Percentiles rank a stretch among this genome's conserved stretches.
These are phyloP conservation scores for Kodamaea leandrae DNA, from an alignment of 805 yeast species.

Conservation along the genomic window DNA sequence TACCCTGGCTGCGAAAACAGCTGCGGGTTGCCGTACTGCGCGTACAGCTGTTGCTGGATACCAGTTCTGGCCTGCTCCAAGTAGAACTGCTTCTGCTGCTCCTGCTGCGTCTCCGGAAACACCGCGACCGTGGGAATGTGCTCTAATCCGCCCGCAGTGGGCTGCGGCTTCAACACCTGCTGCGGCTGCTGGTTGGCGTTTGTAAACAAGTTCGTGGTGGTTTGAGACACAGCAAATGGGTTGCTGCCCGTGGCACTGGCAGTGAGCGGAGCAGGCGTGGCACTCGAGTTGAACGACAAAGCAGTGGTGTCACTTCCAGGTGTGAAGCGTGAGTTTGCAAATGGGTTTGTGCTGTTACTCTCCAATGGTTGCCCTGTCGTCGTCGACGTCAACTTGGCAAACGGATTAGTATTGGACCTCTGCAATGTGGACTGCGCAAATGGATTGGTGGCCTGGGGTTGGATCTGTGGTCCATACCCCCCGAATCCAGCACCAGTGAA, in stretches of 20 bases:
- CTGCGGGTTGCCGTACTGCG: constrained; percentile 13
- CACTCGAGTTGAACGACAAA: constrained; percentile 19
- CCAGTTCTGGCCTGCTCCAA: constrained; percentile 37
- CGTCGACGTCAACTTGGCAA: constrained; percentile 21
- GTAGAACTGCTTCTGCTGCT: constrained; percentile 35
- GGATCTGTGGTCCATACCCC: constrained; percentile 38
- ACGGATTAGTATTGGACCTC: constrained; percentile 38
- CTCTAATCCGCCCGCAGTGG: constrained; percentile 76
- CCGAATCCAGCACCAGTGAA: constrained; percentile 58
- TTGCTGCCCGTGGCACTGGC: constrained; percentile 51
- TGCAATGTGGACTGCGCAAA: constrained; percentile 15
- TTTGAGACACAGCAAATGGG: constrained; percentile 52
- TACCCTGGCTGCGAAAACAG: constrained; percentile 2
- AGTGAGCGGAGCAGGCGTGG: constrained; percentile 24
- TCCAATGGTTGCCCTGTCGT: constrained; percentile 19
- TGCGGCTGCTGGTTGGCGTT: constrained; percentile 21
- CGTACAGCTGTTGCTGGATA: constrained; percentile 26
- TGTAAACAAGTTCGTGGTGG: constrained; percentile 33
- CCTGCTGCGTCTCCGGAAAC: constrained; percentile 61
- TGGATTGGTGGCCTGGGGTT: constrained; percentile 13
- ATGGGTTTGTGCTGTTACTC: constrained; percentile 45
- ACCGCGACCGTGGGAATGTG: constrained; percentile 62
- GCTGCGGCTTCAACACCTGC: constrained; percentile 43
- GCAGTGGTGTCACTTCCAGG: constrained; percentile 31
- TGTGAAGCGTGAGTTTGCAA: constrained; percentile 39